These are phyloP conservation scores for Thraustochytrium sp. DNA, from an alignment of 352 stramenopile genomes.

Conservation along the genomic window DNA sequence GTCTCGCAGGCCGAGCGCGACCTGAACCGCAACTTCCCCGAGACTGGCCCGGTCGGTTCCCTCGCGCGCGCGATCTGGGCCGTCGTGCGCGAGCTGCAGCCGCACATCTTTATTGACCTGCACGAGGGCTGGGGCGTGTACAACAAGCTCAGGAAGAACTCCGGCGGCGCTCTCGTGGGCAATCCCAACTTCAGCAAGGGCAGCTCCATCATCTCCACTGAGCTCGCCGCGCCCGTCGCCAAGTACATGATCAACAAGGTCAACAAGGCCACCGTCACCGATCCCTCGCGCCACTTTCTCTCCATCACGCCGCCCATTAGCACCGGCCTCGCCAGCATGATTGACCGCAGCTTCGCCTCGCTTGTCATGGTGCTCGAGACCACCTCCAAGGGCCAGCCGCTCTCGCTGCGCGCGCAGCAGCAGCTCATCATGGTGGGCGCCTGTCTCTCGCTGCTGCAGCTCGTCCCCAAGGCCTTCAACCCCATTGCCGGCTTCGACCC, in stretches of 20 bases:
- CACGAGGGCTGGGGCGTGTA: conserved; percentile 44
- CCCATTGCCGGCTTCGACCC: background rate
- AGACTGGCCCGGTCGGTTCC: background rate
- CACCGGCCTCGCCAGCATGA: conserved; percentile 14
- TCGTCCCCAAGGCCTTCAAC: conserved; percentile 2
- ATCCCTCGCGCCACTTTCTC: conserved; percentile 3
- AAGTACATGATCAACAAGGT: conserved; percentile 44
- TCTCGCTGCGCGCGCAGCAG: conserved; percentile 36
- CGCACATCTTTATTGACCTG: conserved; percentile 36
- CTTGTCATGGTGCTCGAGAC: conserved; percentile 29
- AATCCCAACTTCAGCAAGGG: conserved; percentile 45
- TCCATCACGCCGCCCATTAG: conserved; percentile 9
- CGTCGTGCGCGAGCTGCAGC: background rate
- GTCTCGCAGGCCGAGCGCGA: background rate
- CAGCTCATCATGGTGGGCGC: conserved; percentile 19
- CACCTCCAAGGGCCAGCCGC: conserved; percentile 10
- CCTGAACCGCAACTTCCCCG: conserved; percentile 38
- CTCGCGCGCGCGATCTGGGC: conserved; percentile 34
- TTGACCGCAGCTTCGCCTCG: background rate
- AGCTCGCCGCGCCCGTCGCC: background rate
- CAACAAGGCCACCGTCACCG: conserved; percentile 26
- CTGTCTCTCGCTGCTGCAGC: background rate
- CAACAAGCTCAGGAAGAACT: conserved; percentile 7
- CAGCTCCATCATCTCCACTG: conserved; percentile 30
- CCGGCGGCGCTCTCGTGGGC: conserved; percentile 19